Percentiles rank a stretch among this genome's conserved stretches.
Evolutionary conservation across 148 eudicot genomes (phyloP).

Genomic region (Hydrangea macrophylla): DNA sequence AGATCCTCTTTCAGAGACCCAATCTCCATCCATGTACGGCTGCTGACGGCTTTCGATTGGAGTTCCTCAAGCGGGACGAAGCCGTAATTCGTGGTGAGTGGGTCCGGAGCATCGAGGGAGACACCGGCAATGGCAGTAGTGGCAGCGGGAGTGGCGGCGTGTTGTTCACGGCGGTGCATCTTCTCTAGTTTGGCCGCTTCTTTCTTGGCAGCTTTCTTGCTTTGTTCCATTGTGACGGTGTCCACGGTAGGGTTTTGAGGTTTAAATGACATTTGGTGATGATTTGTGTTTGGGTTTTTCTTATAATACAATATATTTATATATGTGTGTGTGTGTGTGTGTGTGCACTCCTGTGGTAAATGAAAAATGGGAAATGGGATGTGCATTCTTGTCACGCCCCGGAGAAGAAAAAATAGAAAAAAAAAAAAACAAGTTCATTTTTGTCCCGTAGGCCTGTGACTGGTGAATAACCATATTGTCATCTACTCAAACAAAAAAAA

Average conservation of each 20-base stretch:
- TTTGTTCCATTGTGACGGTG: slow-evolving; percentile 4
- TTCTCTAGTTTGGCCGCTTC: slow-evolving; percentile 58
- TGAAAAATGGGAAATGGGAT: too few relatives aligned
- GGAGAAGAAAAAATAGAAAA: too few relatives aligned
- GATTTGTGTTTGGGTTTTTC: too few relatives aligned
- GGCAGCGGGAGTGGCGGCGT: slow-evolving; percentile 38
- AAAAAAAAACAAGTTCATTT: too few relatives aligned
- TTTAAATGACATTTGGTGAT: neutral
- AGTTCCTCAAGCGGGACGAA: slow-evolving; percentile 50
- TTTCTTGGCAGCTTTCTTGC: slow-evolving; percentile 69
- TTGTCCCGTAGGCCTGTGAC: too few relatives aligned
- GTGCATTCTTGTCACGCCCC: too few relatives aligned
- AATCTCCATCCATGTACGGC: slow-evolving; percentile 56
- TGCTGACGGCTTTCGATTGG: slow-evolving; percentile 50
- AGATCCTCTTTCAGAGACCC: slow-evolving; percentile 30
- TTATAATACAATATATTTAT: too few relatives aligned
- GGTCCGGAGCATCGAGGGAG: slow-evolving; percentile 41
- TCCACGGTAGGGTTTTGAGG: neutral
- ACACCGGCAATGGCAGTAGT: slow-evolving; percentile 35
- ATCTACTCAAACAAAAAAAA: too few relatives aligned
- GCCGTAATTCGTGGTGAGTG: slow-evolving; percentile 62
- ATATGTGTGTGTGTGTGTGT: too few relatives aligned
- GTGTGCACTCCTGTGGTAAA: too few relatives aligned
- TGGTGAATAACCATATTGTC: too few relatives aligned
- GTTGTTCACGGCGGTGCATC: slow-evolving; percentile 45